A percentile compares a stretch with the other conserved stretches of the same genome.
phyloP scores from a whole-genome alignment of 371 early-diverging fungal genomes.

The Mortierella sp. region DNA sequence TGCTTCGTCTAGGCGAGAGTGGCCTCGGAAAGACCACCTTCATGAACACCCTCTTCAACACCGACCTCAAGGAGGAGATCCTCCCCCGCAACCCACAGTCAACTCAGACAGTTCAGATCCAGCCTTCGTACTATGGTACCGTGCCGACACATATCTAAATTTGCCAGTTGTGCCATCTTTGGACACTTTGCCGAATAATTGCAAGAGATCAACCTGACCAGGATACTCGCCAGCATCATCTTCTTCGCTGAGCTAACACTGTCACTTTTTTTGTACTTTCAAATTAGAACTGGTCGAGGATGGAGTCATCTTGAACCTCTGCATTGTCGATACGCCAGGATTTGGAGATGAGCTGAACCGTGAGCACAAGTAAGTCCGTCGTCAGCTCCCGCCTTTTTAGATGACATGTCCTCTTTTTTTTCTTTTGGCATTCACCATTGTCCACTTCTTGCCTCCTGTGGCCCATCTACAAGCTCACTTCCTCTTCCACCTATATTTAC shows the following conservation, averaged over 20 bases:
- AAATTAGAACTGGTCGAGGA: conserved; percentile 93
- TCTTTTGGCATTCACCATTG: conserved; percentile 55
- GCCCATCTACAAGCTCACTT: conserved; percentile 8
- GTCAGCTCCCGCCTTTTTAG: conserved; percentile 52
- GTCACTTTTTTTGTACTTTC: neutral
- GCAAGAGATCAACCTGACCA: neutral
- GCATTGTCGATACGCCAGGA: conserved; percentile 96
- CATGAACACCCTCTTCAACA: conserved; percentile 89
- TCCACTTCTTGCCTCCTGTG: neutral
- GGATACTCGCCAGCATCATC: neutral
- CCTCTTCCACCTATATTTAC: conserved; percentile 42
- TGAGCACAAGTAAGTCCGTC: conserved; percentile 77
- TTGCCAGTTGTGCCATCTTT: neutral
- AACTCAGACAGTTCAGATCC: conserved; percentile 77
- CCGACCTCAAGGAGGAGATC: conserved; percentile 78
- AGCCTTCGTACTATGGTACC: conserved; percentile 77
- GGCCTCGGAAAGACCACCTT: conserved; percentile 97
- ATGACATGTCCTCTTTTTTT: neutral
- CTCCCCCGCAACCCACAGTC: conserved; percentile 66
- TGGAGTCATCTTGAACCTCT: conserved; percentile 89
- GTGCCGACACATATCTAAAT: conserved; percentile 14
- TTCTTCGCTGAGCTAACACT: neutral
- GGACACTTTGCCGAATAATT: neutral
- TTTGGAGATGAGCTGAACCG: conserved; percentile 91
- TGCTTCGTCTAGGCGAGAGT: conserved; percentile 70